phyloP scores from a whole-genome alignment of 371 early-diverging fungal species.

The Chytridium lagenaria region DNA sequence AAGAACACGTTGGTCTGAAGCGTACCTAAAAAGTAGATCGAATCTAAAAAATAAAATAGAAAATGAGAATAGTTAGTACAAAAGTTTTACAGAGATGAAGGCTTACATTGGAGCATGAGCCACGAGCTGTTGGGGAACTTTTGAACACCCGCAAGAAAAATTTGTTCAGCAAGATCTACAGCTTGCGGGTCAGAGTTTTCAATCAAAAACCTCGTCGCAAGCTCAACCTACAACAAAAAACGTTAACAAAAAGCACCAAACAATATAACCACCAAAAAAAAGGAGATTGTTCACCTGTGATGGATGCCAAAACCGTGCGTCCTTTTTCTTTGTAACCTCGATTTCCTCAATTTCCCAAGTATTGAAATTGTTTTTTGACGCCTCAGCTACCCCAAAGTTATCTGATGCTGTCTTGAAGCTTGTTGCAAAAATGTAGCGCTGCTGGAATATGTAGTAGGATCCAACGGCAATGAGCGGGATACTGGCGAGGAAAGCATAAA shows the following conservation, averaged over 20 bases:
- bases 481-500: slow-evolving; percentile 26
- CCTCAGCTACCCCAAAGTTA: slow-evolving; percentile 16
- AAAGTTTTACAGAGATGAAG: not conserved
- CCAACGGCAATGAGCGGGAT: slow-evolving; percentile 7
- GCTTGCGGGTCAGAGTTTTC: not conserved
- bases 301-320: slow-evolving; percentile 32
- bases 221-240: slow-evolving; percentile 26
- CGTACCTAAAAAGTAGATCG: slow-evolving; percentile 26
- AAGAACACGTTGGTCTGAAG: slow-evolving; percentile 1
- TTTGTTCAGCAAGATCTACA: slow-evolving; percentile 27
- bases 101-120: slow-evolving; percentile 36
- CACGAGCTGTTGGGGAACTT: slow-evolving; percentile 28
- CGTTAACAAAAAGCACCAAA: not conserved
- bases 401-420: slow-evolving; percentile 24
- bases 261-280: not conserved
- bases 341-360: slow-evolving; percentile 28
- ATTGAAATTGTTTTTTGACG: slow-evolving; percentile 14
- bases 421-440: slow-evolving; percentile 26
- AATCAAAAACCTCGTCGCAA: slow-evolving; percentile 36
- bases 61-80: not conserved
- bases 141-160: slow-evolving; percentile 28
- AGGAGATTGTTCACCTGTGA: slow-evolving; percentile 23
- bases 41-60: slow-evolving; percentile 16
- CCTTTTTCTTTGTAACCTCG: slow-evolving; percentile 14
- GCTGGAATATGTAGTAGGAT: slow-evolving; percentile 17